Percentiles rank a stretch among this genome's conserved stretches.
phyloP scores from a whole-genome alignment of 2,329 filamentous ascomycete species.

The Mariannaea elegans region DNA sequence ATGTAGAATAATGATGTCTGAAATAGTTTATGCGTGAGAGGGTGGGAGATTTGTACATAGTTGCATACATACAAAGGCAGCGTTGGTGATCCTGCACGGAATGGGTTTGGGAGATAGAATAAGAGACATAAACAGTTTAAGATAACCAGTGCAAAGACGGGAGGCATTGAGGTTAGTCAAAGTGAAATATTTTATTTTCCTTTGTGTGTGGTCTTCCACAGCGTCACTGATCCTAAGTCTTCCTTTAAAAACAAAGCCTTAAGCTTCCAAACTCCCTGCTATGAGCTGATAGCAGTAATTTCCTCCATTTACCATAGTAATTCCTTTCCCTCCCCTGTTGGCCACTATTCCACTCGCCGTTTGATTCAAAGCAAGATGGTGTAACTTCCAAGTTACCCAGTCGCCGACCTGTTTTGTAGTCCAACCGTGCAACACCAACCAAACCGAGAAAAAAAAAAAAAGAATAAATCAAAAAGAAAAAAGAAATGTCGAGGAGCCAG shows the following conservation, averaged over 20 bases:
- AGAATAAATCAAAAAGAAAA: constrained; percentile 23
- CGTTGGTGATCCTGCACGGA: too few relatives aligned
- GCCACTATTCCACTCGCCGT: constrained; percentile 30
- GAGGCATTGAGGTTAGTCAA: background rate
- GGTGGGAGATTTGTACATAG: too few relatives aligned
- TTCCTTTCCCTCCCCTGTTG: constrained; percentile 25
- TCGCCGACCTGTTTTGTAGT: constrained; percentile 38
- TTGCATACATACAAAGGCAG: too few relatives aligned
- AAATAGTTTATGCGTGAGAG: too few relatives aligned
- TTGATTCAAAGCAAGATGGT: constrained; percentile 22
- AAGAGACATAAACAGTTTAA: too few relatives aligned
- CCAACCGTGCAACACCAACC: constrained; percentile 33
- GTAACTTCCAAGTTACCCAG: constrained; percentile 21
- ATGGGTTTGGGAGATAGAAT: too few relatives aligned
- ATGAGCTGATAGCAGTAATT: constrained; percentile 31
- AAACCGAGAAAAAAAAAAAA: constrained; percentile 26
- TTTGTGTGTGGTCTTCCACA: constrained; percentile 9
- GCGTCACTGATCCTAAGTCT: constrained; percentile 15
- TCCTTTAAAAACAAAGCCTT: constrained; percentile 22
- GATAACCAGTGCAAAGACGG: background rate
- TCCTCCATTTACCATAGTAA: constrained; percentile 24
- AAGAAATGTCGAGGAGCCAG: constrained; percentile 21
- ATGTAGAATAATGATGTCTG: background rate
- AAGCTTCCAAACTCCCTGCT: constrained; percentile 38
- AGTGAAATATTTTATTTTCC: constrained; percentile 26